These are phyloP conservation scores for Apostasia ramifera DNA, from an alignment of 106 monocot genomes.

Conservation along the genomic window DNA sequence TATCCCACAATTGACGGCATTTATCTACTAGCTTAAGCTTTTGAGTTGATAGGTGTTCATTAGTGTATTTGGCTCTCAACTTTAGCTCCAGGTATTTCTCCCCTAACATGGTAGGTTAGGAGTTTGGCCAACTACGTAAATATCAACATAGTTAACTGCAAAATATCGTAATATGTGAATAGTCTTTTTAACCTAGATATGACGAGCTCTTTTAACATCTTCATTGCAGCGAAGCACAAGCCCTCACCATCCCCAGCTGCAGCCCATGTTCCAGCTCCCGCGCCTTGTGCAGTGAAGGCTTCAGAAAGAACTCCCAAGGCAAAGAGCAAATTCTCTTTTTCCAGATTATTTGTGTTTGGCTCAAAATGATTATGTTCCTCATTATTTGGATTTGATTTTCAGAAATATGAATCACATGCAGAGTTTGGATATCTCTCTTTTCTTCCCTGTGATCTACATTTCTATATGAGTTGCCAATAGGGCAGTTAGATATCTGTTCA, in stretches of 20 bases:
- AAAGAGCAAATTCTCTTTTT: slow-evolving; percentile 23
- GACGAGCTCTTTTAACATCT: neutral
- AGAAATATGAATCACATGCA: too few relatives aligned
- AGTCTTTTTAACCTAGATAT: neutral
- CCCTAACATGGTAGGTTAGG: neutral
- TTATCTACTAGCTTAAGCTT: too few relatives aligned
- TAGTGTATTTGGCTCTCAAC: too few relatives aligned
- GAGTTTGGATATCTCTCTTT: too few relatives aligned
- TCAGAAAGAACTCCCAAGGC: slow-evolving; percentile 3
- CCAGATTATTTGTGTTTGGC: slow-evolving; percentile 20
- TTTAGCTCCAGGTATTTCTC: neutral
- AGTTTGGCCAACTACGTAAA: neutral
- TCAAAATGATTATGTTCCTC: slow-evolving; percentile 15
- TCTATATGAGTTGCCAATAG: too few relatives aligned
- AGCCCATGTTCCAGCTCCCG: neutral
- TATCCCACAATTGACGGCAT: too few relatives aligned
- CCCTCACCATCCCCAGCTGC: neutral
- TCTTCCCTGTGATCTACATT: too few relatives aligned
- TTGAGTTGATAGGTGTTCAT: too few relatives aligned
- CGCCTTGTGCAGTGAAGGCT: slow-evolving; percentile 3
- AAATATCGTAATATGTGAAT: neutral
- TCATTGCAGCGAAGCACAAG: slow-evolving; percentile 10
- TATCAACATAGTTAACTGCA: neutral
- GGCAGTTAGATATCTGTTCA: too few relatives aligned
- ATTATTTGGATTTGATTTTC: too few relatives aligned